Percentiles rank a stretch among this genome's conserved stretches.
Conservation (phyloP, 2,329 filamentous ascomycete species). For the Venturia pyrina region DNA sequence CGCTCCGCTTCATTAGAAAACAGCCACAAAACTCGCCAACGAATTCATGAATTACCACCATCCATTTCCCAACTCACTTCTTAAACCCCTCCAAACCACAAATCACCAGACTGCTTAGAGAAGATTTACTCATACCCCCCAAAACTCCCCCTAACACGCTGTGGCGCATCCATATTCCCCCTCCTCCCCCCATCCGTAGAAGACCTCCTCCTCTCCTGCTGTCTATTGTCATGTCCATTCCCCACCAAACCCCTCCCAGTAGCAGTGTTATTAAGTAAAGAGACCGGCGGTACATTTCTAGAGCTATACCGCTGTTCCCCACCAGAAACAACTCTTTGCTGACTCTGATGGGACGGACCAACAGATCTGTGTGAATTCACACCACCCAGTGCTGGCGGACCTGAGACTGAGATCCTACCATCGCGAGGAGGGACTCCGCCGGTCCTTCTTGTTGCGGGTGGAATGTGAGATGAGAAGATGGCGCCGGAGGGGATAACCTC, state of each 20-base stretch:
- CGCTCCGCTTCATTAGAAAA: too few relatives aligned
- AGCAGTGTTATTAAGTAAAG: background rate
- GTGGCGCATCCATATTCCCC: background rate
- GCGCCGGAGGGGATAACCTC: background rate
- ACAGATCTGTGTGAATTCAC: background rate
- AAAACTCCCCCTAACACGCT: background rate
- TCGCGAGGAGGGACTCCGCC: background rate
- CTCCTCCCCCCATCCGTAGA: background rate
- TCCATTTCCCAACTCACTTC: too few relatives aligned
- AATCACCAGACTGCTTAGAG: background rate
- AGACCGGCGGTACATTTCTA: background rate
- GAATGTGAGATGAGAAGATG: background rate
- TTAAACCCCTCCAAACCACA: background rate
- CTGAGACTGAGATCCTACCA: background rate
- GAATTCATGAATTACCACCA: background rate
- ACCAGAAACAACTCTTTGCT: background rate
- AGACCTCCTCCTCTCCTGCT: background rate
- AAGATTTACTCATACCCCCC: background rate
- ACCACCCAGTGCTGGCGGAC: background rate
- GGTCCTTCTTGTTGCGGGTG: background rate
- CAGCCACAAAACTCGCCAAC: too few relatives aligned
- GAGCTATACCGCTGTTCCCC: background rate
- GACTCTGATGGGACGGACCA: background rate
- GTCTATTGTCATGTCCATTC: background rate
- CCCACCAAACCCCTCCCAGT: background rate